These are phyloP conservation scores for Coemansia sp. DNA, from an alignment of 192 early-diverging fungal genomes.

Conservation along the genomic window DNA sequence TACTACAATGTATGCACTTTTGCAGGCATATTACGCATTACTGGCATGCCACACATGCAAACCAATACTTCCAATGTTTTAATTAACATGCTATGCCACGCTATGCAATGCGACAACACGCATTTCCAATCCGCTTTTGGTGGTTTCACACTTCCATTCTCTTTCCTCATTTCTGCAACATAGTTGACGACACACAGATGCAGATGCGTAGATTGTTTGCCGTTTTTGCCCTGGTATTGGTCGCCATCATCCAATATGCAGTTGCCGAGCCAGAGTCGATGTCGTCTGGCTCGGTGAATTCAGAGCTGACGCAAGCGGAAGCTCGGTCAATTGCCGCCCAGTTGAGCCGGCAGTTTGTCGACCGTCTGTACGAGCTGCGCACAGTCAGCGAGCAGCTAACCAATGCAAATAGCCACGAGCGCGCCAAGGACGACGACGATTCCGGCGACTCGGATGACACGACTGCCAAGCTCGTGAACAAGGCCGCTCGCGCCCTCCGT, in stretches of 20 bases:
- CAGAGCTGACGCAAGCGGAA: conserved; percentile 23
- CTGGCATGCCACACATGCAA: no score
- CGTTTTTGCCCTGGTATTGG: not conserved
- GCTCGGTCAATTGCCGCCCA: conserved; percentile 12
- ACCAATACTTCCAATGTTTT: not conserved
- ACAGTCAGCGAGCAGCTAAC: conserved; percentile 6
- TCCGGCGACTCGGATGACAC: conserved; percentile 22
- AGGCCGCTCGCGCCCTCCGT: conserved; percentile 18
- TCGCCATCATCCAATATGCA: not conserved
- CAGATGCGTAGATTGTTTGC: not conserved
- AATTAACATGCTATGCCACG: not conserved
- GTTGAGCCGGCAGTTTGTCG: conserved; percentile 28
- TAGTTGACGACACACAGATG: not conserved
- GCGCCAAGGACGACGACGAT: conserved; percentile 31
- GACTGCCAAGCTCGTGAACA: conserved; percentile 30
- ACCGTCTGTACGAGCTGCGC: conserved; percentile 26
- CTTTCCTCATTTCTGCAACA: not conserved
- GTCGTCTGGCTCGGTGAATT: no score
- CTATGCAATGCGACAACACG: no score
- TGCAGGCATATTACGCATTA: not conserved
- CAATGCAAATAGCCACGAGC: not conserved
- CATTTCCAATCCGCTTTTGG: not conserved
- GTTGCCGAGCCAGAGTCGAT: not conserved
- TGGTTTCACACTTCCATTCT: not conserved
- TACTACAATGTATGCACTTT: not conserved